Conservation (phyloP, 164 flowering plant genomes). For the Kingdonia uniflora region DNA sequence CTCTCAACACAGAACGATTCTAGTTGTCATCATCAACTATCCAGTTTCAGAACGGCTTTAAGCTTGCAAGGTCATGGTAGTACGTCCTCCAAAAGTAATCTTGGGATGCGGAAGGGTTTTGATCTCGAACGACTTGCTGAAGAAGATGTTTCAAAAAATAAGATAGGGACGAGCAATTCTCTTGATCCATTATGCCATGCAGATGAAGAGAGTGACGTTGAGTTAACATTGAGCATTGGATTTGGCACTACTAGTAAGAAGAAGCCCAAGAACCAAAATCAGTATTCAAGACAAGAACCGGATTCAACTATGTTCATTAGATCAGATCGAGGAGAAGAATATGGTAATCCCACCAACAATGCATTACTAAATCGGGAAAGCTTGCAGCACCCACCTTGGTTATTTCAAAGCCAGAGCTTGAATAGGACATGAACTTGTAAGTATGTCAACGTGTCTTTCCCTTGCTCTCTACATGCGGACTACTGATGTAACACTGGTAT, state of each 20-base stretch:
- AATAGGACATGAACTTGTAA: slow-evolving; percentile 24
- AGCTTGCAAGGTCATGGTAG: slow-evolving; percentile 24
- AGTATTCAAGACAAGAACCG: slow-evolving; percentile 1
- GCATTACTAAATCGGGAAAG: slow-evolving; percentile 29
- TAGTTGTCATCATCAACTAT: slow-evolving; percentile 9
- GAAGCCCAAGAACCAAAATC: slow-evolving; percentile 9
- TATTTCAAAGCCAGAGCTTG: slow-evolving; percentile 37
- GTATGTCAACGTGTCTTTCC: slow-evolving; percentile 4
- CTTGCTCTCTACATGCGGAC: background rate
- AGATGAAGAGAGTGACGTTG: slow-evolving; percentile 36
- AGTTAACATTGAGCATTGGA: slow-evolving; percentile 58
- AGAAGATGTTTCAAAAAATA: slow-evolving; percentile 13
- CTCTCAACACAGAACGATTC: slow-evolving; percentile 7
- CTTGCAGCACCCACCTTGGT: slow-evolving; percentile 45
- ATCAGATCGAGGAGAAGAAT: slow-evolving; percentile 25
- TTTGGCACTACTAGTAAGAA: slow-evolving; percentile 19
- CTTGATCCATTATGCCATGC: background rate
- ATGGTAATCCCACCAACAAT: slow-evolving; percentile 19
- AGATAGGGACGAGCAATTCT: slow-evolving; percentile 6
- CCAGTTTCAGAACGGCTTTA: slow-evolving; percentile 15
- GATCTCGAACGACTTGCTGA: slow-evolving; percentile 39
- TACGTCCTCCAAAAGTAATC: slow-evolving; percentile 29
- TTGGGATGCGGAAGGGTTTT: slow-evolving; percentile 24
- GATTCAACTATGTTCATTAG: slow-evolving; percentile 16
- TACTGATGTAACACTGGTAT: slow-evolving; percentile 4